Evolutionary conservation across 768 basidiomycete species (phyloP).

Genomic region (Agaricus blazei): DNA sequence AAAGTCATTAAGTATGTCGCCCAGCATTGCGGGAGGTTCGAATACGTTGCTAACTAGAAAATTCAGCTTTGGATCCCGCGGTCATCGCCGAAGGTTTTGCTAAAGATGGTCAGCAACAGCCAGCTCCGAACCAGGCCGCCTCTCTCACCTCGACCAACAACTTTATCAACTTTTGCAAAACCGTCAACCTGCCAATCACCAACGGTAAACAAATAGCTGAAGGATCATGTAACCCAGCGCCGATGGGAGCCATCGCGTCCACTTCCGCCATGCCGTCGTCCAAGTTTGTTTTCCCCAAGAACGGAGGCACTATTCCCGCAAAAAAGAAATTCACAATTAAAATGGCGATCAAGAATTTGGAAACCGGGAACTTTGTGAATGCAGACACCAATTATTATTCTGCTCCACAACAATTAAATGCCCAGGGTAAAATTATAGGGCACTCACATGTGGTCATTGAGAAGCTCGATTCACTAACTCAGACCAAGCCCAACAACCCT

Average conservation of each 20-base stretch:
- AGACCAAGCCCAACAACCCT: conserved; percentile 44
- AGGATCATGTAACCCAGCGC: conserved; percentile 58
- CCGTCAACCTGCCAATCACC: conserved; percentile 45
- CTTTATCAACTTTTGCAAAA: conserved; percentile 58
- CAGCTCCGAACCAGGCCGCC: conserved; percentile 40
- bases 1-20: conserved; percentile 27
- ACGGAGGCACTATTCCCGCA: conserved; percentile 38
- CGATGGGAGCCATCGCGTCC: conserved; percentile 53
- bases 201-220: conserved; percentile 46
- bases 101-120: conserved; percentile 44
- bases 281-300: conserved; percentile 43
- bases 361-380: conserved; percentile 54
- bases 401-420: conserved; percentile 52
- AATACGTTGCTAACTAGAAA: not conserved
- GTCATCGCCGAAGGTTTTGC: conserved; percentile 42
- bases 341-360: conserved; percentile 39
- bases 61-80: conserved; percentile 36
- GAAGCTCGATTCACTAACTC: conserved; percentile 35
- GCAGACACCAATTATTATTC: conserved; percentile 48
- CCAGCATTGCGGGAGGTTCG: not conserved
- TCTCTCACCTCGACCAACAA: conserved; percentile 59
- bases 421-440: conserved; percentile 45
- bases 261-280: conserved; percentile 41
- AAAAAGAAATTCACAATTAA: conserved; percentile 47
- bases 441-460: conserved; percentile 61